Evolutionary conservation across 495 filamentous ascomycete genomes (phyloP).

Genomic region (Xylaria bambusicola): DNA sequence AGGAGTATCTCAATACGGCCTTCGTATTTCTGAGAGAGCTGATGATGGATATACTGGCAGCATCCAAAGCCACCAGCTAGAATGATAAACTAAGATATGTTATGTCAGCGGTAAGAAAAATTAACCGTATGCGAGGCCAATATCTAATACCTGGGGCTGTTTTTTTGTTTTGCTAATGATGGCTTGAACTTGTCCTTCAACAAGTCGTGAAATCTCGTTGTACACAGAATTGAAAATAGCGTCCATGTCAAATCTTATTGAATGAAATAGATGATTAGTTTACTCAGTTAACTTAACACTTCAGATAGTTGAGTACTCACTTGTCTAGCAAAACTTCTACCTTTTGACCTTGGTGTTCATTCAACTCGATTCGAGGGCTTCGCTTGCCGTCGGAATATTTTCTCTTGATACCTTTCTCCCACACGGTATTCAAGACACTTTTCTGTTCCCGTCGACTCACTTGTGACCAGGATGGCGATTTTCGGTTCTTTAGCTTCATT

Average conservation of each 20-base stretch:
- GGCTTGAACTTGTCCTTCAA: background rate
- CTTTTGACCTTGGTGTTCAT: background rate
- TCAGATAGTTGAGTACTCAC: background rate
- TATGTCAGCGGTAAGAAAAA: background rate
- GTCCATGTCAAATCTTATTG: background rate
- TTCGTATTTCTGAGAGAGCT: background rate
- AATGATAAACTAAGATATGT: slow-evolving; percentile 5
- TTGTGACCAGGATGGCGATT: background rate
- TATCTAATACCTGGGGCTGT: background rate
- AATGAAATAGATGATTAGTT: background rate
- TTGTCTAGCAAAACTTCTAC: background rate
- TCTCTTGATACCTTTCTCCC: slow-evolving; percentile 14
- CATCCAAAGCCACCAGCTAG: slow-evolving; percentile 7
- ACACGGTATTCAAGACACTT: background rate
- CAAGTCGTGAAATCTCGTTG: background rate
- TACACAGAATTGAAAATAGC: slow-evolving; percentile 6
- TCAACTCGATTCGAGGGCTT: background rate
- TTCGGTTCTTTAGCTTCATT: background rate
- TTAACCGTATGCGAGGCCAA: background rate
- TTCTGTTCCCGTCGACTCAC: slow-evolving; percentile 1
- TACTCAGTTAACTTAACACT: background rate
- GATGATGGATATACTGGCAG: background rate
- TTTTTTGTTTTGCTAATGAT: background rate
- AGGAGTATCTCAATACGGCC: background rate
- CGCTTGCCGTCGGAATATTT: background rate